These are phyloP conservation scores for Phaeosphaeriaceae sp. DNA, from an alignment of 2,329 filamentous ascomycete species.

Conservation along the genomic window DNA sequence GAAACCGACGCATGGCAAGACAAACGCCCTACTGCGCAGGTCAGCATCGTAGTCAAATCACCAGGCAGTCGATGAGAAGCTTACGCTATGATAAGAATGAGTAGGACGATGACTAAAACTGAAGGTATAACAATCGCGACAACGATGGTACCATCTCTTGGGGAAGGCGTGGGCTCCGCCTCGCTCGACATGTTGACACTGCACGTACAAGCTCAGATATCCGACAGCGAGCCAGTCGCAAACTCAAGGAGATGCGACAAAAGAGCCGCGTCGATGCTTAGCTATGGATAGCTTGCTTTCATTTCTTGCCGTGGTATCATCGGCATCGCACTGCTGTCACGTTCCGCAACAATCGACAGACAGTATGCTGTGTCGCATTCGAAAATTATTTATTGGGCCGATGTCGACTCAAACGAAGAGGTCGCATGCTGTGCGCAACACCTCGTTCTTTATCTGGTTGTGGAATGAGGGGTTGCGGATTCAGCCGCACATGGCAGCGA, in stretches of 20 bases:
- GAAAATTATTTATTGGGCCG: slow-evolving; percentile 3
- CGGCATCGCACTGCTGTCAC: slow-evolving; percentile 18
- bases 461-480: slow-evolving; percentile 5
- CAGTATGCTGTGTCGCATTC: slow-evolving; percentile 9
- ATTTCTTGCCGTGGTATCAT: background rate
- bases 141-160: slow-evolving; percentile 24
- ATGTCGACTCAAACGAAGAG: slow-evolving; percentile 2
- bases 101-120: slow-evolving; percentile 38
- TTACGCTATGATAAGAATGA: slow-evolving; percentile 40
- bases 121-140: slow-evolving; percentile 42
- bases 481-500: slow-evolving; percentile 10
- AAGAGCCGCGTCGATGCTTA: background rate
- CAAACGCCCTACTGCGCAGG: slow-evolving; percentile 27
- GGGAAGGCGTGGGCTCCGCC: slow-evolving; percentile 9
- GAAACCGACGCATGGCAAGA: slow-evolving; percentile 25
- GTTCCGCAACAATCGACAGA: slow-evolving; percentile 14
- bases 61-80: slow-evolving; percentile 5
- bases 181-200: slow-evolving; percentile 21
- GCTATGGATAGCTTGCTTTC: background rate
- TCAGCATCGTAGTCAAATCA: background rate
- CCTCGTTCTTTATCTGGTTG: slow-evolving; percentile 3
- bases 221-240: background rate
- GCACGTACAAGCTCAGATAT: background rate
- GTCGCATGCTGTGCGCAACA: slow-evolving; percentile 2
- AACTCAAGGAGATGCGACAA: background rate